Percentiles rank a stretch among this genome's conserved stretches.
phyloP scores from a whole-genome alignment of 257 asterid genomes.

The Misopates orontium region DNA sequence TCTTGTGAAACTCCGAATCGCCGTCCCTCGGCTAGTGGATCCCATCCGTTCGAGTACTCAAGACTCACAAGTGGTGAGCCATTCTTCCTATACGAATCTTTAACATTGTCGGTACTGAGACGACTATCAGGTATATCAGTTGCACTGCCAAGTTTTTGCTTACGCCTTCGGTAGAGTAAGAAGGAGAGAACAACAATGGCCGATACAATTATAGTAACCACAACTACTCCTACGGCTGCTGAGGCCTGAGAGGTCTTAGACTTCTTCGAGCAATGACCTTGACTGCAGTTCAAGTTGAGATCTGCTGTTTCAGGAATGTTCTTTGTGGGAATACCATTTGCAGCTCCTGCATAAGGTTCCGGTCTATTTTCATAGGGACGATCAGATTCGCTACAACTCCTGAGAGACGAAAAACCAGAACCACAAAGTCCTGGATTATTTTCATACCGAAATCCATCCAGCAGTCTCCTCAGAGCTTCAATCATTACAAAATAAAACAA shows the following conservation, averaged over 20 bases:
- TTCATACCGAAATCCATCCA: conserved; percentile 63
- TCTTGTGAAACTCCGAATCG: conserved; percentile 68
- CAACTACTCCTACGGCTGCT: conserved; percentile 54
- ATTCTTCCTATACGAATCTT: conserved; percentile 50
- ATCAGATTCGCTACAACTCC: conserved; percentile 48
- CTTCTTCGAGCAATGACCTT: conserved; percentile 47
- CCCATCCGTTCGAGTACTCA: conserved; percentile 92
- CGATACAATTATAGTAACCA: conserved; percentile 44
- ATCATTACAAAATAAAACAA: conserved; percentile 23
- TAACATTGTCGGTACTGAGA: conserved; percentile 45
- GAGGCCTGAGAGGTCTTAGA: conserved; percentile 64
- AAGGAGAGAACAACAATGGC: conserved; percentile 48
- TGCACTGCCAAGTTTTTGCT: conserved; percentile 53
- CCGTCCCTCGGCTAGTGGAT: conserved; percentile 82
- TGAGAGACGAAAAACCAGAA: conserved; percentile 58
- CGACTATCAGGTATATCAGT: conserved; percentile 41
- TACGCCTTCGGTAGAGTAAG: conserved; percentile 49
- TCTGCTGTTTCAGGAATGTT: conserved; percentile 85
- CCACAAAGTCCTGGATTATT: conserved; percentile 85
- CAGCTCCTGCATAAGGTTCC: conserved; percentile 62
- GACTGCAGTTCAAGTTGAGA: conserved; percentile 64
- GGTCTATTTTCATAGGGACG: conserved; percentile 46
- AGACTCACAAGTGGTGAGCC: conserved; percentile 92
- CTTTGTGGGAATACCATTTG: conserved; percentile 45
- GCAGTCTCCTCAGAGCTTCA: conserved; percentile 84